These are phyloP conservation scores for Daldinia concentrica DNA, from an alignment of 495 filamentous ascomycete genomes.

Conservation along the genomic window DNA sequence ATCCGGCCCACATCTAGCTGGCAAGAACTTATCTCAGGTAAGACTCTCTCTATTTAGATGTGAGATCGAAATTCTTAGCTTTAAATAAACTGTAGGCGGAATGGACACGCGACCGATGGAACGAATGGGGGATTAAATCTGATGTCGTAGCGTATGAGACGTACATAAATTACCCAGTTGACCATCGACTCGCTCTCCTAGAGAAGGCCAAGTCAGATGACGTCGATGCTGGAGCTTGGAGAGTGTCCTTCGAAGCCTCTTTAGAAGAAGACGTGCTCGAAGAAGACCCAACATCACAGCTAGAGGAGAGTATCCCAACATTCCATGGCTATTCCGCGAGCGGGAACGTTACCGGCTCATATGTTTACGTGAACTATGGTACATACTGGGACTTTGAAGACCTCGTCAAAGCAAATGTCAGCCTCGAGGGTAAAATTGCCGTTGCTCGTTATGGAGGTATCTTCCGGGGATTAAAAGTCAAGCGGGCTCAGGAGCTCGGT, in stretches of 20 bases:
- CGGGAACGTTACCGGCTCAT: slow-evolving; percentile 84
- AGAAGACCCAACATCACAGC: slow-evolving; percentile 79
- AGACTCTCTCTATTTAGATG: slow-evolving; percentile 2
- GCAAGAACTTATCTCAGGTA: slow-evolving; percentile 78
- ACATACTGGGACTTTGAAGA: slow-evolving; percentile 87
- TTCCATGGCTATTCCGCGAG: slow-evolving; percentile 96
- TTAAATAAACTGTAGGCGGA: slow-evolving; percentile 65
- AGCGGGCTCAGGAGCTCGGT: slow-evolving; percentile 89
- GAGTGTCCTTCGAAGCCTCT: slow-evolving; percentile 79
- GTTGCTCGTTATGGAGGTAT: slow-evolving; percentile 85
- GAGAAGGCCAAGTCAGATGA: slow-evolving; percentile 56
- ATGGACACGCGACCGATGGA: slow-evolving; percentile 89
- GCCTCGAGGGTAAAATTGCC: slow-evolving; percentile 84
- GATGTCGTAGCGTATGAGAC: slow-evolving; percentile 84
- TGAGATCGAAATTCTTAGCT: not conserved
- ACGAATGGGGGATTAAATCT: slow-evolving; percentile 79
- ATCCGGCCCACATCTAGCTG: slow-evolving; percentile 84
- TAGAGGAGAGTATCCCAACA: slow-evolving; percentile 81
- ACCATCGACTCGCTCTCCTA: slow-evolving; percentile 80
- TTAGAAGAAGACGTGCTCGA: slow-evolving; percentile 87
- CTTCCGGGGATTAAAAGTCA: slow-evolving; percentile 92
- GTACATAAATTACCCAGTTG: slow-evolving; percentile 89
- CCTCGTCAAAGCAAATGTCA: slow-evolving; percentile 76
- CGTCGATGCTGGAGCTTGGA: slow-evolving; percentile 54
- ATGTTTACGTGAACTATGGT: slow-evolving; percentile 89